A percentile compares a stretch with the other conserved stretches of the same genome.
Evolutionary conservation across 176 grass and related monocot genomes (phyloP).

Genomic region (Thalia dealbata): DNA sequence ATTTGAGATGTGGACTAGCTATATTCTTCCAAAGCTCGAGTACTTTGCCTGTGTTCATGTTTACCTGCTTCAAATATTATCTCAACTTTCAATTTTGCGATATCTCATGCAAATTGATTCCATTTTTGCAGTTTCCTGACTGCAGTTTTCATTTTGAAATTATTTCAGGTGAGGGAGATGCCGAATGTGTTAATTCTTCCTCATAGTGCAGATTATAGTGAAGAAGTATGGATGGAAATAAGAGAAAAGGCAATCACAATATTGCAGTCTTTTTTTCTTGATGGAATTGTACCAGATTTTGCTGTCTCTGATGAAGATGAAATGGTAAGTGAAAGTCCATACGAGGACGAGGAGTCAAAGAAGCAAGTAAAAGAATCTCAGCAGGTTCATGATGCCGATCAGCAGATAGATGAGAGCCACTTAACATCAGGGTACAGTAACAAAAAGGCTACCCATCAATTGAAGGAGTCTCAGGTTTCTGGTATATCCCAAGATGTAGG

Average conservation of each 20-base stretch:
- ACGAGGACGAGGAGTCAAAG: constrained; percentile 53
- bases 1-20: no score
- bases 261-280: constrained; percentile 85
- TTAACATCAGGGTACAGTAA: constrained; percentile 60
- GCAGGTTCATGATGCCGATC: constrained; percentile 36
- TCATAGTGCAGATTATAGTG: constrained; percentile 86
- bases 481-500: constrained; percentile 33
- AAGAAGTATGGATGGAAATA: constrained; percentile 99
- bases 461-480: constrained; percentile 44
- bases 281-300: constrained; percentile 72
- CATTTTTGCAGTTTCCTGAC: background rate
- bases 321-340: constrained; percentile 56
- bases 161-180: constrained; percentile 83
- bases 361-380: constrained; percentile 41
- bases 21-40: background rate
- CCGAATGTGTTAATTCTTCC: constrained; percentile 98
- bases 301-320: constrained; percentile 83
- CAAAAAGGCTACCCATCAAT: constrained; percentile 40
- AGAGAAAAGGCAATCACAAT: constrained; percentile 86
- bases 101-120: background rate
- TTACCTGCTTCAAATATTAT: background rate
- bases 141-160: constrained; percentile 2
- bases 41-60: background rate
- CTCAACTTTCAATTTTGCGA: background rate
- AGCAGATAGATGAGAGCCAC: constrained; percentile 54